Base-by-base conservation (phyloP, 768 basidiomycete species). In the Tricholoma terreum region DNA sequence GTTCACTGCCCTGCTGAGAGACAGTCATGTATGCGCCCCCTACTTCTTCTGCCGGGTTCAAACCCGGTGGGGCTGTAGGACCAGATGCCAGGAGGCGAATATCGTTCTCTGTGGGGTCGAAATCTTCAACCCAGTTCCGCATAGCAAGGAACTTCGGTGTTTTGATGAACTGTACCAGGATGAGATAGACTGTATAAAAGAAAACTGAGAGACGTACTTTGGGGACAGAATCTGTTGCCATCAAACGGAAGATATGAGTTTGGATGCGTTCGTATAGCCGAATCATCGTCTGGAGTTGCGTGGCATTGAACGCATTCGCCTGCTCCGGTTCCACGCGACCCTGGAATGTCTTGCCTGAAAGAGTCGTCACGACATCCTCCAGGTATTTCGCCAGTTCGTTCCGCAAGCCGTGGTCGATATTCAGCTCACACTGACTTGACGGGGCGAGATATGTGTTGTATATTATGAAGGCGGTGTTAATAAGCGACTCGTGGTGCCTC, bases 221-320 rank as follows among this genome's bases (percentile, higher is more conserved):
- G 12, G 97, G 97, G n/a, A 99, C 89, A 6, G 96, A 98, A 72
- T 99, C 97, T 55, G 95, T 96, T 15, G 97, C 94, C 92, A 99
- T 96, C 65, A 99, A 70, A 48, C 96, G 84, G 80, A 98, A 98
- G 61, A 98, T 94, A 67, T 98, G 95, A 19, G 82, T 89, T 74
- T 98, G 97, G 55, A 99, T 99, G 56, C 95, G 86, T 72, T 95
- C 95, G 71, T 98, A 99, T 63, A 98, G 73, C 63, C 84, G 79
- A 63, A 99, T 92, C 82, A 98, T 89, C 43, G 84, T 90, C 75
- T 96, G 94, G 43, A 99, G 77, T 71, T 98, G 96, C 38, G 92
- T 98, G 17, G 97, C 96, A 59, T 96, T 94, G 80, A 98, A 87
- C 4, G 88, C 80, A 45, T 77, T 81, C 22, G 89, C 88, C 68